These are phyloP conservation scores for Chlorella sp. DNA, from an alignment of 139 green algal genomes.

Conservation along the genomic window DNA sequence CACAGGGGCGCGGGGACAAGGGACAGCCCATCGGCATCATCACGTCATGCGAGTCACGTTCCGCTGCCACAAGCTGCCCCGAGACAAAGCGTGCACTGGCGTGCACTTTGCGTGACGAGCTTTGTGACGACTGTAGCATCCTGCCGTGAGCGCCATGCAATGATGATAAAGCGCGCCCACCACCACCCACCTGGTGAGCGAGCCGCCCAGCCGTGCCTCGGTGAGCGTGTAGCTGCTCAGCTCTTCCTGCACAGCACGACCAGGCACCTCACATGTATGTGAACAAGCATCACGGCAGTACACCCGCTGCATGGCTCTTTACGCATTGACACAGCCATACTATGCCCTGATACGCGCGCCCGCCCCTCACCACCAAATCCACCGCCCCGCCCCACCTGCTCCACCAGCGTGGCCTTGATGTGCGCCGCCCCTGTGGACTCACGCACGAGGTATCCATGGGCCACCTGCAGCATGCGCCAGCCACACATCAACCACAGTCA, in stretches of 20 bases:
- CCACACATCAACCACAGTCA: neutral
- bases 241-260: constrained; percentile 23
- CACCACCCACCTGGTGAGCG: constrained; percentile 51
- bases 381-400: constrained; percentile 51
- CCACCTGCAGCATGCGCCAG: neutral
- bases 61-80: neutral
- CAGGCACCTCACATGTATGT: neutral
- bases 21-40: neutral
- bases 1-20: neutral
- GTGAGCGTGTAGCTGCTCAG: constrained; percentile 66
- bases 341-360: too few relatives aligned
- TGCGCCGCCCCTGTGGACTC: constrained; percentile 47
- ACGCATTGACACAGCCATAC: too few relatives aligned
- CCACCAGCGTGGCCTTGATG: constrained; percentile 75
- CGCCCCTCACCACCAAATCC: too few relatives aligned
- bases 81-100: neutral
- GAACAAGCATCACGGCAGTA: neutral
- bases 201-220: constrained; percentile 68
- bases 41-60: neutral
- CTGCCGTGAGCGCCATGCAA: too few relatives aligned
- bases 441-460: constrained; percentile 40
- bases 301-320: too few relatives aligned
- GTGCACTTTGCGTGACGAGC: too few relatives aligned
- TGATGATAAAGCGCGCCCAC: too few relatives aligned
- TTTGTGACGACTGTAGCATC: too few relatives aligned